Conservation (phyloP, 192 early-diverging fungal species). For the Dispira parvispora region DNA sequence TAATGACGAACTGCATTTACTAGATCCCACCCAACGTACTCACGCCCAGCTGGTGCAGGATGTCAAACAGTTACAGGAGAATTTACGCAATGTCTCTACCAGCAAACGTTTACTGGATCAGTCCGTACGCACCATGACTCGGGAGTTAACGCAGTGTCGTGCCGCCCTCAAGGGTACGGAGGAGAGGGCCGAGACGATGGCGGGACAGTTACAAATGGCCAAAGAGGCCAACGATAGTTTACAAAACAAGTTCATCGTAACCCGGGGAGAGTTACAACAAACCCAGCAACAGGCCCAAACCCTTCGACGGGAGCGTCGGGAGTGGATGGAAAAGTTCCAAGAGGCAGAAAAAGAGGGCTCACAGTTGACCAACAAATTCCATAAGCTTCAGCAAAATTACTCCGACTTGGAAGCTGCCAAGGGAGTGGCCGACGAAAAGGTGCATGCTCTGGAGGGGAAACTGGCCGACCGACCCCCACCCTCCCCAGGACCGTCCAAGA, state of each 20-base stretch:
- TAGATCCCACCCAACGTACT: background rate
- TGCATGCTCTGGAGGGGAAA: too few relatives aligned
- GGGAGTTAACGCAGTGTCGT: background rate
- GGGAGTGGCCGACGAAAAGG: too few relatives aligned
- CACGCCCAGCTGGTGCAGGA: background rate
- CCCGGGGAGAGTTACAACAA: constrained; percentile 6
- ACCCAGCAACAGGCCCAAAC: constrained; percentile 11
- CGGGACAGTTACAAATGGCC: constrained; percentile 1
- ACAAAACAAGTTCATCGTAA: background rate
- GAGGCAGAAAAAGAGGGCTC: background rate
- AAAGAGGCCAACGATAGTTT: background rate
- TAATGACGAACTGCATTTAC: too few relatives aligned
- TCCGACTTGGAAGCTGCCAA: too few relatives aligned
- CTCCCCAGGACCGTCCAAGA: too few relatives aligned
- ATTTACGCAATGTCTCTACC: background rate
- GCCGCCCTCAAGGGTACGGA: background rate
- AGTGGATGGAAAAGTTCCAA: background rate
- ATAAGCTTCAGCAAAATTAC: background rate
- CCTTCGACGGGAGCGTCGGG: constrained; percentile 3
- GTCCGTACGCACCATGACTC: constrained; percentile 6
- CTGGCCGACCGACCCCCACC: too few relatives aligned
- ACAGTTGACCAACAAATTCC: background rate
- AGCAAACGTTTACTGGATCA: constrained; percentile 8
- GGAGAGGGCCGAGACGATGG: constrained; percentile 12
- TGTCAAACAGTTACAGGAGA: constrained; percentile 1